Evolutionary conservation across 2,329 filamentous ascomycete genomes (phyloP), one percentile per base, ranked within the genome.

Genomic region (Penicillium sp.): DNA sequence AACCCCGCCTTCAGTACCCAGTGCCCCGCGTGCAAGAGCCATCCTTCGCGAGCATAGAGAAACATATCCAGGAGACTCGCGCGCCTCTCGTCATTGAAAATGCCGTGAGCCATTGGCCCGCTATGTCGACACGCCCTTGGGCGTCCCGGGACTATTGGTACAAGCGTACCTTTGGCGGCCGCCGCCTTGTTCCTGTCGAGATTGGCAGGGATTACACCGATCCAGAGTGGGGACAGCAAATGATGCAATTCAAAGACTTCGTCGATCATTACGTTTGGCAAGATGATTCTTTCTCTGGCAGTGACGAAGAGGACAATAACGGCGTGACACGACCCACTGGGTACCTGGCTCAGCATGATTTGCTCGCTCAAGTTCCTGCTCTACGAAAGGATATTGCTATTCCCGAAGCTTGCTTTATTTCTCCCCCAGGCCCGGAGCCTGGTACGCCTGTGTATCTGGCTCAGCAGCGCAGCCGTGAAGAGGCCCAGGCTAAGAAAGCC

Each of bases 331-430:
- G 46, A 1, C 64, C 72, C 39, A 84, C 80, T 10, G 90, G 86
- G 12, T 99, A 99, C 69, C 83, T 99, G 42, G 94, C 94, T 8
- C 94, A 99, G 67, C 90, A 97, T 73, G 85, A 93, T 61, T 81
- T 99, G 33, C 86, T 97, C 63, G 73, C 80, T 0, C 94, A 97
- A 67, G 86, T 99, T 12, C 91, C 92, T 0, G 71, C 78, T 1
- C 77, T 99, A 3, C 81, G 86, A 13, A 78, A 82, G 54, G 93
- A 97, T 70, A 89, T 97, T 50, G 74, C 74, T 23, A 80, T 90
- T 12, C 94, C 93, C 0, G 92, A 97, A 69, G 90, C 89, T 68
- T 95, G 90, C 77, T 95, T 88, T 76, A 83, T 85, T 6, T 71
- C 78, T 1, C 86, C 88, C 0, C 86, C 89, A 1, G 68, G 66